phyloP scores from a whole-genome alignment of 2,329 filamentous ascomycete species.

The Davidsoniella neocaledoniae region DNA sequence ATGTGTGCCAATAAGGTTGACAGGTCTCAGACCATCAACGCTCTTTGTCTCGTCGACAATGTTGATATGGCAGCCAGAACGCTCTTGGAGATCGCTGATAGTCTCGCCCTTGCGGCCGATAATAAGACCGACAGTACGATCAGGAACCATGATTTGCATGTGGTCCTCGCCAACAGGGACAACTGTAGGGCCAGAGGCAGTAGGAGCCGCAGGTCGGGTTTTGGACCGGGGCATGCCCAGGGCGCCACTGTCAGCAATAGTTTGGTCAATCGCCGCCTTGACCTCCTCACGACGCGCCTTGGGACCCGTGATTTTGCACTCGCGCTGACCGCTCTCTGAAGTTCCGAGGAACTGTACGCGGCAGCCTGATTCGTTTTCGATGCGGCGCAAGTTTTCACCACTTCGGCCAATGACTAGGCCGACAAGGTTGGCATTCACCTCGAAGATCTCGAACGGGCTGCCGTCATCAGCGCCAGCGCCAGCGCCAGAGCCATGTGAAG shows the following conservation, averaged over 20 bases:
- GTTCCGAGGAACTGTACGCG: conserved; percentile 78
- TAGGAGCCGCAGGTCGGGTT: neutral
- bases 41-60: conserved; percentile 90
- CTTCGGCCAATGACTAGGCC: conserved; percentile 82
- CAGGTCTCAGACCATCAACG: conserved; percentile 72
- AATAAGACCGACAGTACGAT: conserved; percentile 81
- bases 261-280: conserved; percentile 67
- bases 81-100: conserved; percentile 79
- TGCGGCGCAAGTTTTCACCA: conserved; percentile 72
- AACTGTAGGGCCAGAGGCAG: conserved; percentile 13
- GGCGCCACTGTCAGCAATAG: conserved; percentile 19
- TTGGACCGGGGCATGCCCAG: conserved; percentile 30
- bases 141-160: conserved; percentile 86
- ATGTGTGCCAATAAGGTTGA: conserved; percentile 72
- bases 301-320: conserved; percentile 72
- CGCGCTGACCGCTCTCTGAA: conserved; percentile 56
- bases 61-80: conserved; percentile 88
- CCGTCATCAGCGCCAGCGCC: conserved; percentile 42
- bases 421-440: conserved; percentile 73
- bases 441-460: conserved; percentile 51
- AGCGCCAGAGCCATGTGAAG: conserved; percentile 31
- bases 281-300: conserved; percentile 57
- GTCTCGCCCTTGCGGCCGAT: conserved; percentile 90
- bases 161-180: conserved; percentile 51
- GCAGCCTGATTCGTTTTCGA: conserved; percentile 68